Evolutionary conservation across 495 filamentous ascomycete genomes (phyloP).

Genomic region (Platismatia glauca): DNA sequence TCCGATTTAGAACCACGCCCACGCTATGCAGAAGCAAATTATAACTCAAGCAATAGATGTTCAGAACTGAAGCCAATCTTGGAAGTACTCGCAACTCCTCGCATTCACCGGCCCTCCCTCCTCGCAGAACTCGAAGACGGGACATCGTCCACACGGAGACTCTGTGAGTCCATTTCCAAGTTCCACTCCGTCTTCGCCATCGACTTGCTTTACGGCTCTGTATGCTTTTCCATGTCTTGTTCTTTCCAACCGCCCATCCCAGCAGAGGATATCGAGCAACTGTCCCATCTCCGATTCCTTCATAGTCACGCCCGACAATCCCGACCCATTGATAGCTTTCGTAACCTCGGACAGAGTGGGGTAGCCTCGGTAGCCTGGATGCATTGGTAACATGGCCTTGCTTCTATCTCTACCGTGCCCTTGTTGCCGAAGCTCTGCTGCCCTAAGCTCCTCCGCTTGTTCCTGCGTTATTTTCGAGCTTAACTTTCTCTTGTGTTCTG

Average conservation of each 20-base stretch:
- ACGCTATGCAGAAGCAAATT: constrained; percentile 9
- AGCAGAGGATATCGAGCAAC: constrained; percentile 75
- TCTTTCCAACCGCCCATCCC: constrained; percentile 60
- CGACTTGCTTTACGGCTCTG: constrained; percentile 34
- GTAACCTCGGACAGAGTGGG: constrained; percentile 68
- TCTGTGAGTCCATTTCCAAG: constrained; percentile 66
- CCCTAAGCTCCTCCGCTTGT: constrained; percentile 18
- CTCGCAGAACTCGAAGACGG: constrained; percentile 86
- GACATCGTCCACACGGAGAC: constrained; percentile 82
- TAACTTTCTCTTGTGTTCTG: constrained; percentile 11
- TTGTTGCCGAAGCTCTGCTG: constrained; percentile 11
- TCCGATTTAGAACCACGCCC: constrained; percentile 5
- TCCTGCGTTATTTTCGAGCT: constrained; percentile 12
- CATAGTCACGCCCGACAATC: constrained; percentile 35
- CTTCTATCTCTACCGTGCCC: constrained; percentile 8
- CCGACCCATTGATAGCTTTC: constrained; percentile 58
- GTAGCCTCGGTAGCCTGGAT: constrained; percentile 61
- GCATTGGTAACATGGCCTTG: constrained; percentile 47
- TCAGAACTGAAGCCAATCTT: constrained; percentile 55
- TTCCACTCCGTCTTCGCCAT: constrained; percentile 31
- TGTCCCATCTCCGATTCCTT: constrained; percentile 67
- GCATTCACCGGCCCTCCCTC: constrained; percentile 83
- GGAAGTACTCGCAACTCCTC: constrained; percentile 83
- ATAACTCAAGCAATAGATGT: background rate
- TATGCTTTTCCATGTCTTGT: constrained; percentile 44